Conservation (phyloP, 2,329 filamentous ascomycete species). For the Shiraia bambusicola region DNA sequence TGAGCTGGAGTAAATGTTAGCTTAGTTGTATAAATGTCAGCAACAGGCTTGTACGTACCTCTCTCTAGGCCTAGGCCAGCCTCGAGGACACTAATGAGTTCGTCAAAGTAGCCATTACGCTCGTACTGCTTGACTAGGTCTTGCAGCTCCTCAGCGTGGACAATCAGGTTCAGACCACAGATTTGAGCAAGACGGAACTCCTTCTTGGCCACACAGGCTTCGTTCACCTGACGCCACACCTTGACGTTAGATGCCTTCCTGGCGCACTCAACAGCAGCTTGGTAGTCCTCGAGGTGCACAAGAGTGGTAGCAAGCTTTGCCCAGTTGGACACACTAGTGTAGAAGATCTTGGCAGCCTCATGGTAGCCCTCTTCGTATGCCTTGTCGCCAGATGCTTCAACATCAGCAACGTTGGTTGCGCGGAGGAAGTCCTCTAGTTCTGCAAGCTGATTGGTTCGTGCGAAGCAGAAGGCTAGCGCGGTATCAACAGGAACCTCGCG, state of each 20-base stretch:
- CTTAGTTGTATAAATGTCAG: too few relatives aligned
- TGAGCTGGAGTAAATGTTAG: conserved; percentile 59
- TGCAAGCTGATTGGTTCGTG: conserved; percentile 83
- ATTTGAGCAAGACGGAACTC: conserved; percentile 99
- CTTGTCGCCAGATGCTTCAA: conserved; percentile 97
- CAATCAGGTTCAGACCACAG: conserved; percentile 95
- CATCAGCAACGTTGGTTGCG: conserved; percentile 88
- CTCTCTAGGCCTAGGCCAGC: conserved; percentile 91
- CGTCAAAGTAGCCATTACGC: conserved; percentile 95
- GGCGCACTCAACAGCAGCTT: conserved; percentile 94
- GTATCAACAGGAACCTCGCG: conserved; percentile 94
- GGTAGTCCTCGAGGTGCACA: conserved; percentile 96
- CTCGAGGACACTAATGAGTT: conserved; percentile 91
- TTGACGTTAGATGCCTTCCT: conserved; percentile 99
- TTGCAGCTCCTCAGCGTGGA: conserved; percentile 93
- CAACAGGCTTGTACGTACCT: conserved; percentile 6
- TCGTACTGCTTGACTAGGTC: conserved; percentile 96
- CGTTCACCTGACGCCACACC: conserved; percentile 98
- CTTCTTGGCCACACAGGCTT: conserved; percentile 94
- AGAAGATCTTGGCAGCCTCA: conserved; percentile 98
- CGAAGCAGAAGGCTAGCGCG: conserved; percentile 88
- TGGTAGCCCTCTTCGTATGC: conserved; percentile 92
- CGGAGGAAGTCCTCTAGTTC: conserved; percentile 97
- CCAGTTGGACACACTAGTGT: conserved; percentile 98
- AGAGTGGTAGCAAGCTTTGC: conserved; percentile 96